These are phyloP conservation scores for Scenedesmus sp. DNA, from an alignment of 163 green algal species.

Conservation along the genomic window DNA sequence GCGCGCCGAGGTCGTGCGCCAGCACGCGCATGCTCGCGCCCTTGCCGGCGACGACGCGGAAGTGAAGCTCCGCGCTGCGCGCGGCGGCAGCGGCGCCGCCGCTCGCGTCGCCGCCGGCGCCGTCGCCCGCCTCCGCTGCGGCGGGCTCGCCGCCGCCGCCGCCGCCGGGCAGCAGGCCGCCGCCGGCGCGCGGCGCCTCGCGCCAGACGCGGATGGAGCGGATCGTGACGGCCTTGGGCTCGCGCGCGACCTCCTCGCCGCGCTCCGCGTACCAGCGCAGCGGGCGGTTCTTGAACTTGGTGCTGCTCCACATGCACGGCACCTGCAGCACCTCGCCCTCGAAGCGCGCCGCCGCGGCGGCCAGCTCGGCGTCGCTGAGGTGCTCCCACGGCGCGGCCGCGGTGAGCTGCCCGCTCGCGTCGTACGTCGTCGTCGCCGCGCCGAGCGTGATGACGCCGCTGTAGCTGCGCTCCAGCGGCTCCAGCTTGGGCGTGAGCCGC, in stretches of 20 bases:
- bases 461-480: slow-evolving; percentile 33
- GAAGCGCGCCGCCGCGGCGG: not conserved
- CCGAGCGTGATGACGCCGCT: slow-evolving; percentile 32
- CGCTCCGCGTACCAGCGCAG: slow-evolving; percentile 42
- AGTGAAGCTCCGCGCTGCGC: slow-evolving; percentile 56
- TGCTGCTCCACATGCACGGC: slow-evolving; percentile 35
- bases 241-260: slow-evolving; percentile 1
- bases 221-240: slow-evolving; percentile 26
- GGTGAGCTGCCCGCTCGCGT: slow-evolving; percentile 14
- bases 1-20: slow-evolving; percentile 74
- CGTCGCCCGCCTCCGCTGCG: no score
- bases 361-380: slow-evolving; percentile 33
- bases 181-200: not conserved
- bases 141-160: not conserved
- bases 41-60: slow-evolving; percentile 80
- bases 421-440: slow-evolving; percentile 35
- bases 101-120: not conserved
- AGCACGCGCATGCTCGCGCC: slow-evolving; percentile 92
- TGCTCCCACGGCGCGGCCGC: slow-evolving; percentile 22
- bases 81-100: not conserved
- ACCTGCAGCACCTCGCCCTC: slow-evolving; percentile 28
- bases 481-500: slow-evolving; percentile 25
- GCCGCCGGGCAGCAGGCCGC: not conserved
- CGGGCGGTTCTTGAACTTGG: slow-evolving; percentile 33
- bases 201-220: slow-evolving; percentile 13